phyloP scores from a whole-genome alignment of 371 early-diverging fungal species.

The Actinomortierella ambigua region DNA sequence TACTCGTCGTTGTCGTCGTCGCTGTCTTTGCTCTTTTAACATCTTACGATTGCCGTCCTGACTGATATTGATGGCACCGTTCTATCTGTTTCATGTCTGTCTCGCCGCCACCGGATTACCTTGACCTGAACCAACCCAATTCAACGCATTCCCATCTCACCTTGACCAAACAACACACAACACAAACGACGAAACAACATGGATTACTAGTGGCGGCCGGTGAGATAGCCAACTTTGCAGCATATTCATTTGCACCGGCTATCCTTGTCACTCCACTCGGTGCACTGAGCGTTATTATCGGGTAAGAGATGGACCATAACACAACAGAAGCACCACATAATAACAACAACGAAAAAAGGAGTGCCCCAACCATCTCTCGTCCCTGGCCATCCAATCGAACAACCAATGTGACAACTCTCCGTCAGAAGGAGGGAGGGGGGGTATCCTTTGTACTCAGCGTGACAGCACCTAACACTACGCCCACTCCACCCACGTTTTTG shows the following conservation, averaged over 20 bases:
- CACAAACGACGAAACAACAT: too few relatives aligned
- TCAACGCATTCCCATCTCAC: too few relatives aligned
- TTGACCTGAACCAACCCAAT: too few relatives aligned
- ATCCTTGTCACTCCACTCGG: constrained; percentile 93
- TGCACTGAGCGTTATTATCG: constrained; percentile 85
- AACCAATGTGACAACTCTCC: too few relatives aligned
- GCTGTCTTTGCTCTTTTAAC: not conserved
- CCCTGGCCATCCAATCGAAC: constrained; percentile 22
- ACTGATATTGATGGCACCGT: not conserved
- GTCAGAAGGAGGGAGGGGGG: constrained; percentile 4
- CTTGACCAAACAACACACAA: too few relatives aligned
- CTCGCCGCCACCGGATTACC: too few relatives aligned
- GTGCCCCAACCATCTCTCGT: not conserved
- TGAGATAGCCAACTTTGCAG: constrained; percentile 91
- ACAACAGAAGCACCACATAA: not conserved
- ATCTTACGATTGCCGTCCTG: constrained; percentile 2
- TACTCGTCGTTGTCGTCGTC: not conserved
- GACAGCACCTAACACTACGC: constrained; percentile 6
- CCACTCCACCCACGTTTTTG: constrained; percentile 26
- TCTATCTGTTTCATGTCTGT: constrained; percentile 2
- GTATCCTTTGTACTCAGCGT: too few relatives aligned
- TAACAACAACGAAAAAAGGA: not conserved
- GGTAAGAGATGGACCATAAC: constrained; percentile 48
- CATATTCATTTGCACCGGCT: constrained; percentile 93
- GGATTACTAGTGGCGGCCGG: constrained; percentile 78